A percentile compares a stretch with the other conserved stretches of the same genome.
phyloP scores from a whole-genome alignment of 192 early-diverging fungal species.

The Chytriomyces confervae region DNA sequence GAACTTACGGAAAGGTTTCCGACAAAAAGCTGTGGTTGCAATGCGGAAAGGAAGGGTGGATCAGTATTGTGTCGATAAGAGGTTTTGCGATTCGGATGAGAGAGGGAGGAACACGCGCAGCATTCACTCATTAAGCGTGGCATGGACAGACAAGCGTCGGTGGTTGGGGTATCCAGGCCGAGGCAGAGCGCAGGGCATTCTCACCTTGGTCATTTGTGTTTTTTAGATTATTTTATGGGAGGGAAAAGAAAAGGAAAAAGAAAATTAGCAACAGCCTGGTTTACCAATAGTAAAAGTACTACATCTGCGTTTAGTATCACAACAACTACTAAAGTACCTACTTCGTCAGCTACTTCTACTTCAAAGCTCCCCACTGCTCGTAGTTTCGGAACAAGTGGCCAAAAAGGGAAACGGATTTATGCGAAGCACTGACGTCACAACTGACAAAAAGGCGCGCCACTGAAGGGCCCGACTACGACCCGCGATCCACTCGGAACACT shows the following conservation, averaged over 20 bases:
- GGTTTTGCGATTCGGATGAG: background rate
- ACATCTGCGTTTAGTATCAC: too few relatives aligned
- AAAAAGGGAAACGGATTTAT: background rate
- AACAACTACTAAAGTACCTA: too few relatives aligned
- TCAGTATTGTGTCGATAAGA: background rate
- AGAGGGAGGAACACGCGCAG: background rate
- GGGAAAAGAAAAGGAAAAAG: background rate
- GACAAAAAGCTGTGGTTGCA: conserved; percentile 28
- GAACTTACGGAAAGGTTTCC: conserved; percentile 37
- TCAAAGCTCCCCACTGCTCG: too few relatives aligned
- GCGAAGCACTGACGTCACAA: background rate
- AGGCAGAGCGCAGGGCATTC: background rate
- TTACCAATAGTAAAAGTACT: too few relatives aligned
- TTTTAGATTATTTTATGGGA: background rate
- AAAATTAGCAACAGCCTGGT: too few relatives aligned
- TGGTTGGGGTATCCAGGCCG: background rate
- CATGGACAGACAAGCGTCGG: background rate
- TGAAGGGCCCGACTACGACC: background rate
- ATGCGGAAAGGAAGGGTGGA: background rate
- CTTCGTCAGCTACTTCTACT: too few relatives aligned
- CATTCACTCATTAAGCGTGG: background rate
- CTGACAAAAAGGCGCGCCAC: background rate
- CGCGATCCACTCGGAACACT: background rate
- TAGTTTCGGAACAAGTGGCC: too few relatives aligned
- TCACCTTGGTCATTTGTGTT: background rate